Conservation (phyloP, 805 yeast genomes). For the Myxozyma geophila region DNA sequence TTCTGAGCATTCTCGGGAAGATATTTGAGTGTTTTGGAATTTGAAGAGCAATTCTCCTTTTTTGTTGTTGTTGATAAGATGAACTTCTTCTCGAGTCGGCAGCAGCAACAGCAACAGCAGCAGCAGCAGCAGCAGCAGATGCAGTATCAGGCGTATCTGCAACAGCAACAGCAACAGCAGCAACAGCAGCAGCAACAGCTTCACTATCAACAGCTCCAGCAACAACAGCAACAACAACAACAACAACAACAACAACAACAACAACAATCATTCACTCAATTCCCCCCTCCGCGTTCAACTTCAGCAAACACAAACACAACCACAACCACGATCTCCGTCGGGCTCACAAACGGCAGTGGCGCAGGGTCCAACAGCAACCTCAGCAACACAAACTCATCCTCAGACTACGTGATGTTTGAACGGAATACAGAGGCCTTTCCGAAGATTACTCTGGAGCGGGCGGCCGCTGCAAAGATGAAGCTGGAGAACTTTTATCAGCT, state of each 20-base stretch:
- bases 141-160: slow-evolving; percentile 4
- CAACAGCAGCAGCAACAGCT: neutral
- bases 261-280: slow-evolving; percentile 24
- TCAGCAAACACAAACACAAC: neutral
- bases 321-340: slow-evolving; percentile 1
- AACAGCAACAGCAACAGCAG: slow-evolving; percentile 18
- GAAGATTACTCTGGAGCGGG: slow-evolving; percentile 77
- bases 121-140: slow-evolving; percentile 11
- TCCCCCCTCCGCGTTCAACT: slow-evolving; percentile 22
- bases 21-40: no score
- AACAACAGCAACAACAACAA: slow-evolving; percentile 11
- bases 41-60: no score
- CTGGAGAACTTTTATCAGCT: slow-evolving; percentile 84
- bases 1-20: neutral
- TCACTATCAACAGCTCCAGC: slow-evolving; percentile 15
- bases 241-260: slow-evolving; percentile 16
- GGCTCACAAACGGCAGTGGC: slow-evolving; percentile 41
- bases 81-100: slow-evolving; percentile 13
- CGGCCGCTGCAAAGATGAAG: slow-evolving; percentile 79
- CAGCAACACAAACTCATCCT: neutral
- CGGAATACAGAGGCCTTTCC: slow-evolving; percentile 80
- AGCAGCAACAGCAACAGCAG: neutral
- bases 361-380: slow-evolving; percentile 31
- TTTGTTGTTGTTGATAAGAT: neutral
- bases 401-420: slow-evolving; percentile 70